A percentile compares a stretch with the other conserved stretches of the same genome.
Evolutionary conservation across 164 flowering plant species (phyloP).

Genomic region (Protea cynaroides): DNA sequence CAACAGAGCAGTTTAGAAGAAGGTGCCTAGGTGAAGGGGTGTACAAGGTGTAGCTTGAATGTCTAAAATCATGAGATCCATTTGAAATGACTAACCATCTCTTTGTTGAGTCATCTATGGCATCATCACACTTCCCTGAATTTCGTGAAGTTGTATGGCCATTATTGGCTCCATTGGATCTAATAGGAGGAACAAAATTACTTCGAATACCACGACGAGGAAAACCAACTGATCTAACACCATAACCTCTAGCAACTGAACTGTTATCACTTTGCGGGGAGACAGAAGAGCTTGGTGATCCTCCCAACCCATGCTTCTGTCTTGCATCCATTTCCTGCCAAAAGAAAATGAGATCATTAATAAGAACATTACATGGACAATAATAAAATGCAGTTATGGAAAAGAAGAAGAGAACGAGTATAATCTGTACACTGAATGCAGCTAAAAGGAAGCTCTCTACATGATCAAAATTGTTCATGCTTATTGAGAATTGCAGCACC

Average conservation of each 20-base stretch:
- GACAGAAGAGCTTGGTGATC: conserved; percentile 61
- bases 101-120: conserved; percentile 74
- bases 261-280: conserved; percentile 63
- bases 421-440: not conserved
- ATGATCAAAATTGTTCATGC: too few species aligned
- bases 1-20: not conserved
- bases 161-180: conserved; percentile 57
- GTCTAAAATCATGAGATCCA: not conserved
- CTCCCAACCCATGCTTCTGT: conserved; percentile 56
- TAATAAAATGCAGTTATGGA: not conserved
- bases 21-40: not conserved
- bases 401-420: too few species aligned
- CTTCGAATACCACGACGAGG: conserved; percentile 87
- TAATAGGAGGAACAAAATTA: conserved; percentile 88
- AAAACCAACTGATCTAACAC: conserved; percentile 51
- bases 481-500: too few species aligned
- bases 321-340: conserved; percentile 80
- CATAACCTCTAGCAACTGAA: conserved; percentile 40
- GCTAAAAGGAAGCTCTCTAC: not conserved
- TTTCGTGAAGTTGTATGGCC: conserved; percentile 57
- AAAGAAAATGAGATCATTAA: conserved; percentile 2
- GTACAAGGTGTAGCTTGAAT: not conserved
- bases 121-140: conserved; percentile 69
- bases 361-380: not conserved
- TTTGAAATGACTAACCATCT: conserved; percentile 53